Conservation (phyloP, 805 yeast genomes). For the Kazachstania viticola region DNA sequence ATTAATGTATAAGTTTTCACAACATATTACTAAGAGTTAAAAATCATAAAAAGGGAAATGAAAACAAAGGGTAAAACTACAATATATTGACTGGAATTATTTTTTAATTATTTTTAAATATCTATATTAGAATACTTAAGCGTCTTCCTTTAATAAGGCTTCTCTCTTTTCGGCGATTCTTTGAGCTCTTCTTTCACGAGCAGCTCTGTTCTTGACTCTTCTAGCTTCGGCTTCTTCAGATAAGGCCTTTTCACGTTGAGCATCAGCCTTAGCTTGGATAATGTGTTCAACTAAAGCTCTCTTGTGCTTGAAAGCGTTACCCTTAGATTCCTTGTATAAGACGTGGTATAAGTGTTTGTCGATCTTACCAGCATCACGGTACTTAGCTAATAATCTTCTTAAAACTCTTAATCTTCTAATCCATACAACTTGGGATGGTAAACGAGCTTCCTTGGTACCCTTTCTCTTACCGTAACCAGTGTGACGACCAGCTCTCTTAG, state of each 20-base stretch:
- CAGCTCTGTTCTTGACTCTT: slow-evolving; percentile 97
- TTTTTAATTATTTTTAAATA: background rate
- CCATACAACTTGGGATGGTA: slow-evolving; percentile 97
- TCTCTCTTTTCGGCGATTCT: slow-evolving; percentile 96
- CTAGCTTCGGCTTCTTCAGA: slow-evolving; percentile 99
- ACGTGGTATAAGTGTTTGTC: slow-evolving; percentile 98
- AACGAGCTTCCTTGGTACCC: slow-evolving; percentile 99
- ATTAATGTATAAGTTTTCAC: too few species aligned
- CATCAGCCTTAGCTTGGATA: slow-evolving; percentile 99
- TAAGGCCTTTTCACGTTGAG: slow-evolving; percentile 97
- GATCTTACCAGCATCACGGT: slow-evolving; percentile 99
- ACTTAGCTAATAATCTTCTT: slow-evolving; percentile 94
- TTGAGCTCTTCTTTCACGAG: slow-evolving; percentile 97
- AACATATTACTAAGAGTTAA: too few species aligned
- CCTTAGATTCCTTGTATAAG: slow-evolving; percentile 95
- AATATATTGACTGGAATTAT: too few species aligned
- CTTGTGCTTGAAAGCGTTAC: slow-evolving; percentile 99
- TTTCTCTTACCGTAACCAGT: slow-evolving; percentile 99
- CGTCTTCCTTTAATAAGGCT: slow-evolving; percentile 73
- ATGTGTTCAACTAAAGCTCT: slow-evolving; percentile 99
- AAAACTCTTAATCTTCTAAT: slow-evolving; percentile 99
- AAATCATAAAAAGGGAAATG: background rate
- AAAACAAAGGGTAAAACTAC: background rate
- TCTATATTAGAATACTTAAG: slow-evolving; percentile 22
- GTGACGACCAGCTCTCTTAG: slow-evolving; percentile 98